Conservation (phyloP, 257 asterid genomes). For the Ocimum tenuiflorum region DNA sequence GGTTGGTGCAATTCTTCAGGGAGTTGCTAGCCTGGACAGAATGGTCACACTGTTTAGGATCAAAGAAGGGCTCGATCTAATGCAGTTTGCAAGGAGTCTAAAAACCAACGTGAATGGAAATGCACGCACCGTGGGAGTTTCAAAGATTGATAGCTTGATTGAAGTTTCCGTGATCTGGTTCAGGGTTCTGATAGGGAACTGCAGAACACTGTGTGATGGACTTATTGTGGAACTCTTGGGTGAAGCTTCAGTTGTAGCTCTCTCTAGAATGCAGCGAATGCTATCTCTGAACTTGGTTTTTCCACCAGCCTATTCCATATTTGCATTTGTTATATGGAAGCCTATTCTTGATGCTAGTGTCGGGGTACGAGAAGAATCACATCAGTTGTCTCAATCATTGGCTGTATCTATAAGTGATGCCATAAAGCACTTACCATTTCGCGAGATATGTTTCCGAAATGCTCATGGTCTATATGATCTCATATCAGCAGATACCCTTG, state of each 20-base stretch:
- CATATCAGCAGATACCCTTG: conserved; percentile 65
- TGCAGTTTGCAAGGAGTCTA: conserved; percentile 69
- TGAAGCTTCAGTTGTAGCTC: conserved; percentile 74
- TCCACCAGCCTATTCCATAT: conserved; percentile 84
- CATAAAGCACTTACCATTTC: conserved; percentile 82
- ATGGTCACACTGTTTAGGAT: conserved; percentile 79
- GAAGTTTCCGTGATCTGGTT: conserved; percentile 95
- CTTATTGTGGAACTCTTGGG: conserved; percentile 79
- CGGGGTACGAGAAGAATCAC: conserved; percentile 72
- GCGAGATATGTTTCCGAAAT: conserved; percentile 85
- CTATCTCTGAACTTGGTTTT: conserved; percentile 65
- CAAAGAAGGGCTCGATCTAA: conserved; percentile 82
- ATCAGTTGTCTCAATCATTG: conserved; percentile 58
- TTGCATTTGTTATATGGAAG: conserved; percentile 78
- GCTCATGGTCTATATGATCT: conserved; percentile 66
- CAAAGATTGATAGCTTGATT: conserved; percentile 62
- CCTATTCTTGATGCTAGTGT: conserved; percentile 50
- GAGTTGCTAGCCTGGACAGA: conserved; percentile 85
- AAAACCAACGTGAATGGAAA: conserved; percentile 78
- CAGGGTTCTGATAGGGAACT: conserved; percentile 94
- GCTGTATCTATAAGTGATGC: conserved; percentile 58
- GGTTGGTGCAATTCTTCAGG: conserved; percentile 81
- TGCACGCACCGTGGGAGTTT: conserved; percentile 59
- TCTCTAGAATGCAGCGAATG: conserved; percentile 78
- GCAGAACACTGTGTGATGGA: conserved; percentile 88